Conservation (phyloP, 305 asterid species). For the Fraxinus platypoda region DNA sequence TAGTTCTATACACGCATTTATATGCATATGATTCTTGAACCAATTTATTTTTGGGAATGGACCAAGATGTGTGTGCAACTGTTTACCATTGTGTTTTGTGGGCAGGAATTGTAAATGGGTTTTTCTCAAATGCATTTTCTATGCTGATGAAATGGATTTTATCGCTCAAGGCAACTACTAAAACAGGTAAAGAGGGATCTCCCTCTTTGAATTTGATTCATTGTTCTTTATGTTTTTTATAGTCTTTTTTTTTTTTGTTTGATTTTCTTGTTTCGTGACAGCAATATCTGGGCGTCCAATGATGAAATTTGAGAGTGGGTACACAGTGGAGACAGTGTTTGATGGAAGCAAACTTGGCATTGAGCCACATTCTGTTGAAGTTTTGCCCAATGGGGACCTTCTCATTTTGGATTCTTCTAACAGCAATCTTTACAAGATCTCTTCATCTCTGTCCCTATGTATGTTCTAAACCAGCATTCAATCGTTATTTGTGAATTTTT, state of each 20-base stretch:
- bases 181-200: conserved; percentile 59
- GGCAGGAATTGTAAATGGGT: conserved; percentile 77
- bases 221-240: conserved; percentile 1
- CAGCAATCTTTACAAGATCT: conserved; percentile 84
- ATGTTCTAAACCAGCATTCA: conserved; percentile 28
- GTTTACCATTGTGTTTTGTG: background rate
- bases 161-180: conserved; percentile 73
- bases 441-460: conserved; percentile 84
- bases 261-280: conserved; percentile 23
- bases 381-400: conserved; percentile 81
- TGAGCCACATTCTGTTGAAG: conserved; percentile 78
- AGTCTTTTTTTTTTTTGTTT: background rate
- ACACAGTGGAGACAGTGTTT: conserved; percentile 88
- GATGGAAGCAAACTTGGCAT: conserved; percentile 98
- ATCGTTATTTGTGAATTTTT: background rate
- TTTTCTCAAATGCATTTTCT: conserved; percentile 71
- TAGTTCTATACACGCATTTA: conserved; percentile 24
- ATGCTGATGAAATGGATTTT: conserved; percentile 75
- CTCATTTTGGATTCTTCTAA: conserved; percentile 88
- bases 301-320: conserved; percentile 96
- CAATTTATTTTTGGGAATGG: background rate
- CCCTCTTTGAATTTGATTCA: conserved; percentile 1
- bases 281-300: conserved; percentile 76
- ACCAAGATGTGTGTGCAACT: background rate
- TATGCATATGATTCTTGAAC: conserved; percentile 19